Evolutionary conservation across 306 rosid genomes (phyloP).

Genomic region (Trichosanthes truncata): DNA sequence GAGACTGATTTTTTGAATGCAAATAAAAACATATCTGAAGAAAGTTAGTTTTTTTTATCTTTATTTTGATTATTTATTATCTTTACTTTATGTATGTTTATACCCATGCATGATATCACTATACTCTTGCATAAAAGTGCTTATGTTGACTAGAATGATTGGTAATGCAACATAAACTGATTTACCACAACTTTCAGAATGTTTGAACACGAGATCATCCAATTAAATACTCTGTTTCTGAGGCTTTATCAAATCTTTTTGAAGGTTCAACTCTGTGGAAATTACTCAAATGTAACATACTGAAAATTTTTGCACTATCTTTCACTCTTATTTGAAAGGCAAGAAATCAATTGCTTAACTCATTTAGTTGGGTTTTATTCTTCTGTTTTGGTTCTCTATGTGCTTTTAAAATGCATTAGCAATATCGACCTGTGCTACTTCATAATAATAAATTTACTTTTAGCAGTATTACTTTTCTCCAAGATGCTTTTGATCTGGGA

Average conservation of each 20-base stretch:
- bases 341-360: neutral
- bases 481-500: neutral
- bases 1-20: neutral
- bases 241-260: neutral
- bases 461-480: neutral
- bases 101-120: neutral
- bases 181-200: neutral
- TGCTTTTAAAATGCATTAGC: neutral
- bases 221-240: neutral
- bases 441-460: neutral
- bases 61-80: neutral
- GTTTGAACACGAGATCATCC: neutral
- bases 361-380: neutral
- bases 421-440: neutral
- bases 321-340: neutral
- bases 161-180: neutral
- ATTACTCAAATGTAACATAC: neutral
- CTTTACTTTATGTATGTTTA: neutral
- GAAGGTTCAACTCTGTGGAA: neutral
- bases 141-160: neutral
- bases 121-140: neutral
- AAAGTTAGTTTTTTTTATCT: neutral
- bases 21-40: neutral
- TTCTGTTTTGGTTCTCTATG: neutral
- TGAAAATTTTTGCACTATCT: neutral